Conservation (phyloP, 352 stramenopile genomes). For the Pythium insidiosum region DNA sequence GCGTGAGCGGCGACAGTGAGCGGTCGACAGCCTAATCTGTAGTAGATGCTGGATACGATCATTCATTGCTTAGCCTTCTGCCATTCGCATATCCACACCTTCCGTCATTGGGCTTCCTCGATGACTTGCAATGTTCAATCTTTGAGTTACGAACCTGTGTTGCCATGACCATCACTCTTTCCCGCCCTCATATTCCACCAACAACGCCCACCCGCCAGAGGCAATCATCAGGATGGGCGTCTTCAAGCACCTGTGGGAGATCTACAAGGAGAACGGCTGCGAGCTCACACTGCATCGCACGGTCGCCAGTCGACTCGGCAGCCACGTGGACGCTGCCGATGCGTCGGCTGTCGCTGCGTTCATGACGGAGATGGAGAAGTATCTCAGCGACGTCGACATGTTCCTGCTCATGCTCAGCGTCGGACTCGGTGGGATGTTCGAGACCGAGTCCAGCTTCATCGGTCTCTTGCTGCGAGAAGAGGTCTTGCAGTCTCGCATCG, state of each 20-base stretch:
- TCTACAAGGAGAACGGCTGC: conserved; percentile 38
- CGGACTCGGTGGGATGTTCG: conserved; percentile 27
- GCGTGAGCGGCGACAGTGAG: no score
- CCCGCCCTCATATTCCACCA: no score
- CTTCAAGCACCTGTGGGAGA: conserved; percentile 29
- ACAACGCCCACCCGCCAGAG: no score
- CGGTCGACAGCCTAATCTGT: no score
- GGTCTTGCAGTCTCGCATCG: conserved; percentile 27
- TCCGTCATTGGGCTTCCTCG: no score
- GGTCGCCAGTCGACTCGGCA: conserved; percentile 19
- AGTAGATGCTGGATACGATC: no score
- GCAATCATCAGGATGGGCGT: conserved; percentile 21
- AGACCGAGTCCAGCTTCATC: conserved; percentile 43
- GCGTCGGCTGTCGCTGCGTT: conserved; percentile 17
- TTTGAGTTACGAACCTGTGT: no score
- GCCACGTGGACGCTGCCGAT: conserved; percentile 9
- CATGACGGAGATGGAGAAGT: conserved; percentile 25
- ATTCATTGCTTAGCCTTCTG: no score
- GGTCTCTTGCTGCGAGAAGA: conserved; percentile 46
- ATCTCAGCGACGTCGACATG: conserved; percentile 25
- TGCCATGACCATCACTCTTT: no score
- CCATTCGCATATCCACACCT: no score
- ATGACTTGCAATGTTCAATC: no score
- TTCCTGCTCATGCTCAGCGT: conserved; percentile 43
- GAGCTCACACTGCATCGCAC: conserved; percentile 25